phyloP scores from a whole-genome alignment of 257 asterid species.

The Solanum pimpinellifolium region DNA sequence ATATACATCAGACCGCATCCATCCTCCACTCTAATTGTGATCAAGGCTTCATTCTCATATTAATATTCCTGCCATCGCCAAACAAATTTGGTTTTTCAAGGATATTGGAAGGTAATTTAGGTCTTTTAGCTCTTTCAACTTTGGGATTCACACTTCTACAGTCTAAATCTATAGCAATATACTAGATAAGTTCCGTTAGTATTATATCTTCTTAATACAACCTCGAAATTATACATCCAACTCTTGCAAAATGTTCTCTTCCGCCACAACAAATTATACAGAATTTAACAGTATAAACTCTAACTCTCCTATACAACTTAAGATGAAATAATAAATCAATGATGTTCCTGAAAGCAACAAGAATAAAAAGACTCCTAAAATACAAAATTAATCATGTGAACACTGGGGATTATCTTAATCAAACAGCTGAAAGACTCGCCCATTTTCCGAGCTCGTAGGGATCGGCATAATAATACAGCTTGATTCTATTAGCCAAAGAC shows the following conservation, averaged over 20 bases:
- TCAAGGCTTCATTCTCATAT: not conserved
- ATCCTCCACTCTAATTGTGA: not conserved
- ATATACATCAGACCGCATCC: no score
- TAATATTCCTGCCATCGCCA: not conserved
- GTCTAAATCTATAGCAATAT: not conserved
- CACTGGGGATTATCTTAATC: conserved; percentile 1
- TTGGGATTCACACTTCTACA: not conserved
- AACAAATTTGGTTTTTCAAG: not conserved
- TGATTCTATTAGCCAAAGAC: conserved; percentile 65
- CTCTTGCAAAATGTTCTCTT: not conserved
- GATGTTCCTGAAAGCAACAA: not conserved
- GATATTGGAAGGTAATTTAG: not conserved
- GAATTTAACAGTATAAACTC: not conserved
- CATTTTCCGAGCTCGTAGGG: conserved; percentile 92
- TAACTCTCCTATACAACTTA: not conserved
- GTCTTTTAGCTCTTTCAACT: not conserved
- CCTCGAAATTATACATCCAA: not conserved
- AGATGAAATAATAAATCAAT: not conserved
- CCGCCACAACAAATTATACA: not conserved
- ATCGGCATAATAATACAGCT: conserved; percentile 78
- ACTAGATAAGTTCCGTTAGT: not conserved
- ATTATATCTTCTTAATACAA: not conserved
- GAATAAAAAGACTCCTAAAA: not conserved
- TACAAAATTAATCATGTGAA: not conserved
- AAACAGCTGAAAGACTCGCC: conserved; percentile 86